phyloP scores from a whole-genome alignment of 2,329 filamentous ascomycete species.

The Claviceps purpurea region DNA sequence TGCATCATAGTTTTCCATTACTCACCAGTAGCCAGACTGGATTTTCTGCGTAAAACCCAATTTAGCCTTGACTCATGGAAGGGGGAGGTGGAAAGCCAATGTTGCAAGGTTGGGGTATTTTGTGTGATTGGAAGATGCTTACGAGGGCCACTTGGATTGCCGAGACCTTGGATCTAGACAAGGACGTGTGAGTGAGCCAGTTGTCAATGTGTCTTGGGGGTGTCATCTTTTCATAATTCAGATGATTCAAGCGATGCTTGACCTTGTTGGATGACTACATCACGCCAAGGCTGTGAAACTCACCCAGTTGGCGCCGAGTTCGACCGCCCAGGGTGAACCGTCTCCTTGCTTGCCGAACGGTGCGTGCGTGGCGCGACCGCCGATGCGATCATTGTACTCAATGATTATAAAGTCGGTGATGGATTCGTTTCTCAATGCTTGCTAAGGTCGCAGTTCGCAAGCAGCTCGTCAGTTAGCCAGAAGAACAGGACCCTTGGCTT shows the following conservation, averaged over 20 bases:
- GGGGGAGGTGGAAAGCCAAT: neutral
- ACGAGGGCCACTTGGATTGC: slow-evolving; percentile 14
- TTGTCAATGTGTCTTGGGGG: too few species aligned
- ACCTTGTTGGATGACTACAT: neutral
- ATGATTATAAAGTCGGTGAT: slow-evolving; percentile 51
- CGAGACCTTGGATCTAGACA: slow-evolving; percentile 12
- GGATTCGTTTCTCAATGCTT: slow-evolving; percentile 47
- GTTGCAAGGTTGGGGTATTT: neutral
- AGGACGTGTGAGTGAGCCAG: slow-evolving; percentile 6
- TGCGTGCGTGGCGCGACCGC: slow-evolving; percentile 46
- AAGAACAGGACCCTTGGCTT: too few species aligned
- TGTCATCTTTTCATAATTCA: too few species aligned
- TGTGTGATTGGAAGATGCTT: slow-evolving; percentile 1
- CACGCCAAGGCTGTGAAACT: neutral
- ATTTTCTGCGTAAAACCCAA: slow-evolving; percentile 28
- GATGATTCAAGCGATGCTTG: too few species aligned
- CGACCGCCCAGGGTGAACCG: slow-evolving; percentile 43
- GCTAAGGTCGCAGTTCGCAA: slow-evolving; percentile 12
- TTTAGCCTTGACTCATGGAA: neutral
- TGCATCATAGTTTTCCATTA: neutral
- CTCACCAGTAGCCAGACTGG: slow-evolving; percentile 44
- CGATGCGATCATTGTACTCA: slow-evolving; percentile 48
- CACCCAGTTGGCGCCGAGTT: slow-evolving; percentile 56
- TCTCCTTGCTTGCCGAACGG: slow-evolving; percentile 37
- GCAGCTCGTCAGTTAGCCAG: neutral